These are phyloP conservation scores for Lentinula aciculospora DNA, from an alignment of 768 basidiomycete genomes.

Conservation along the genomic window DNA sequence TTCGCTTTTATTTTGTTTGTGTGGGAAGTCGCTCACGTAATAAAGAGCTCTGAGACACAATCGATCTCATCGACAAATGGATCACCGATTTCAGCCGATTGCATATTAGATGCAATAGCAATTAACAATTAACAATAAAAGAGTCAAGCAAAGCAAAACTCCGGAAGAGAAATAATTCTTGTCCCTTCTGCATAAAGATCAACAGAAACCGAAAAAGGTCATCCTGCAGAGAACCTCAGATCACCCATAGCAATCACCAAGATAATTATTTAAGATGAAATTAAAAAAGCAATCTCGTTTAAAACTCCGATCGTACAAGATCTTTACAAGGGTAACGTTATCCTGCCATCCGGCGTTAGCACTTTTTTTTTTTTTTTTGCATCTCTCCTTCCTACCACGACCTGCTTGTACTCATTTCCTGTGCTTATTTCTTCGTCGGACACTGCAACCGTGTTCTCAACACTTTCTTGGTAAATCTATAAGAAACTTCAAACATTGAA, in stretches of 20 bases:
- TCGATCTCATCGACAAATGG: conserved; percentile 17
- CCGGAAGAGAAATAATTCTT: no score
- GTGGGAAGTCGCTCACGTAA: conserved; percentile 1
- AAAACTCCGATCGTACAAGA: conserved; percentile 5
- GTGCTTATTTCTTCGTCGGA: background rate
- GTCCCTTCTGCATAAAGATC: no score
- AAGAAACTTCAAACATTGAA: conserved; percentile 6
- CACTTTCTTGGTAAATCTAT: background rate
- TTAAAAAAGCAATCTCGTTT: background rate
- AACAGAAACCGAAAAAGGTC: background rate
- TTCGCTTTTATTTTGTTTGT: no score
- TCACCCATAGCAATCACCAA: background rate
- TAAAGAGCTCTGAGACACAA: conserved; percentile 8
- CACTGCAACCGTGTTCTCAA: background rate
- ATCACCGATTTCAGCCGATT: conserved; percentile 14
- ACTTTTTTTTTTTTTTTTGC: background rate
- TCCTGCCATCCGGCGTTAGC: background rate
- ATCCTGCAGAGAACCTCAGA: background rate
- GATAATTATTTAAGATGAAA: background rate
- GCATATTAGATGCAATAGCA: background rate
- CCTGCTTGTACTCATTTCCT: background rate
- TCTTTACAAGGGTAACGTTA: background rate
- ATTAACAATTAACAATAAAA: conserved; percentile 5
- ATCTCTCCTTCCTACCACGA: conserved; percentile 3
- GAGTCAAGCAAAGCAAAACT: background rate